Conservation (phyloP, 73 alveolate species). For the Durusdinium trenchii region DNA sequence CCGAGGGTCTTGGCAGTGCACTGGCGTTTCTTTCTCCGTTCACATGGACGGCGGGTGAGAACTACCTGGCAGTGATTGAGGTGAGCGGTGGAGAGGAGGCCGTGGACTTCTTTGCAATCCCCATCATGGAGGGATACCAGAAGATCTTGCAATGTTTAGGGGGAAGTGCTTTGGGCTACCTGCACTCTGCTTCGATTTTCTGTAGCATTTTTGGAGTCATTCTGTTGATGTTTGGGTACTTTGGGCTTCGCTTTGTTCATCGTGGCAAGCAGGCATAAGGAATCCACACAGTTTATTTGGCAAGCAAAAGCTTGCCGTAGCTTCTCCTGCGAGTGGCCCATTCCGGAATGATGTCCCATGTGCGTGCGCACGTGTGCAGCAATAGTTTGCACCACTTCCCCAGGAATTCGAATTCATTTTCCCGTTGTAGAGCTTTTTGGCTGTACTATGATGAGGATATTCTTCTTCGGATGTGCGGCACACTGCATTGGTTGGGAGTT, state of each 20-base stretch:
- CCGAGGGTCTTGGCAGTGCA: background rate
- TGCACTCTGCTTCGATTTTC: background rate
- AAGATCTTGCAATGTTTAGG: background rate
- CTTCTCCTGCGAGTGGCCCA: no score
- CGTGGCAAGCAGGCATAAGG: constrained; percentile 31
- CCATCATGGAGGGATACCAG: constrained; percentile 42
- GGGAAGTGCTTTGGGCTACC: background rate
- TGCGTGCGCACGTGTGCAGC: no score
- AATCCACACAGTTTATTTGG: no score
- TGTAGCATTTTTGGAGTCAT: background rate
- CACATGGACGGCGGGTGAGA: constrained; percentile 23
- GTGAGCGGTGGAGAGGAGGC: constrained; percentile 1
- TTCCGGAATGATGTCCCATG: no score
- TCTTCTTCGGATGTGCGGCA: no score
- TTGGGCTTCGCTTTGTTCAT: constrained; percentile 34
- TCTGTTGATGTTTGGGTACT: constrained; percentile 15
- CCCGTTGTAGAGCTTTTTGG: no score
- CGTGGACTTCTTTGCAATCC: background rate
- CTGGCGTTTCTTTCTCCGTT: constrained; percentile 18
- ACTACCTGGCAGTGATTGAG: constrained; percentile 33
- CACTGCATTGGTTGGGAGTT: no score
- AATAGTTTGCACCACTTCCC: no score
- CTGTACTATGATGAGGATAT: no score
- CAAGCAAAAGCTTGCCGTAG: no score
- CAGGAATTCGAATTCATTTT: no score